Conservation (phyloP, 805 yeast species). For the Ogataea parapolymorpha region DNA sequence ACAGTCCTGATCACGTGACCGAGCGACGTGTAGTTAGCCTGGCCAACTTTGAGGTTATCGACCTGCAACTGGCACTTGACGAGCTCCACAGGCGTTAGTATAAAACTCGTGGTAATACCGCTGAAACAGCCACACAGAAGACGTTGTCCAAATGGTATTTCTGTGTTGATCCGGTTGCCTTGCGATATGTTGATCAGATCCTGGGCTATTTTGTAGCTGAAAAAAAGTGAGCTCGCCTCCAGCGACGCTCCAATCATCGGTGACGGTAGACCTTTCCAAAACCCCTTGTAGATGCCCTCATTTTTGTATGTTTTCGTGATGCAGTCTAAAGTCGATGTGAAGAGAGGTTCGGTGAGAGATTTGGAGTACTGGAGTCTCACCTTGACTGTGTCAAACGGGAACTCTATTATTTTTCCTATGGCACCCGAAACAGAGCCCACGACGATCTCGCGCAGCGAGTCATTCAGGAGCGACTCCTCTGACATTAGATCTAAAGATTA, state of each 20-base stretch:
- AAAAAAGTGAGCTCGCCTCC: slow-evolving; percentile 79
- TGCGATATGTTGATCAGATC: slow-evolving; percentile 31
- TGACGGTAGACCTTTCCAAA: slow-evolving; percentile 74
- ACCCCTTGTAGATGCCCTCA: slow-evolving; percentile 72
- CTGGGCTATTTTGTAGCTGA: slow-evolving; percentile 53
- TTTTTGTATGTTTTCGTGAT: slow-evolving; percentile 54
- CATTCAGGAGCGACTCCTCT: slow-evolving; percentile 16
- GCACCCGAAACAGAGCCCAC: slow-evolving; percentile 70
- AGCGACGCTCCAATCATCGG: slow-evolving; percentile 89
- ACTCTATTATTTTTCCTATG: slow-evolving; percentile 79
- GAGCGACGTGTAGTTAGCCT: slow-evolving; percentile 28
- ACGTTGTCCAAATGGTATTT: slow-evolving; percentile 27
- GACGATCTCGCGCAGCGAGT: slow-evolving; percentile 39
- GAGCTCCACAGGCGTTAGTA: slow-evolving; percentile 88
- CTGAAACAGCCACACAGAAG: slow-evolving; percentile 74
- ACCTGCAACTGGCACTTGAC: slow-evolving; percentile 89
- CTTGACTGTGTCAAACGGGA: slow-evolving; percentile 90
- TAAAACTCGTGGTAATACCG: slow-evolving; percentile 78
- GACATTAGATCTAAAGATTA: background rate
- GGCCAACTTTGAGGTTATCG: slow-evolving; percentile 32
- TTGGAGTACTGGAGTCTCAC: slow-evolving; percentile 78
- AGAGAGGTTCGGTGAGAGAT: slow-evolving; percentile 49
- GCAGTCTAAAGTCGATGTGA: slow-evolving; percentile 62
- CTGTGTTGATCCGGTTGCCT: slow-evolving; percentile 17
- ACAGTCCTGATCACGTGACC: slow-evolving; percentile 40